Conservation (phyloP, 208 protist genomes). For the Leishmania braziliensis region DNA sequence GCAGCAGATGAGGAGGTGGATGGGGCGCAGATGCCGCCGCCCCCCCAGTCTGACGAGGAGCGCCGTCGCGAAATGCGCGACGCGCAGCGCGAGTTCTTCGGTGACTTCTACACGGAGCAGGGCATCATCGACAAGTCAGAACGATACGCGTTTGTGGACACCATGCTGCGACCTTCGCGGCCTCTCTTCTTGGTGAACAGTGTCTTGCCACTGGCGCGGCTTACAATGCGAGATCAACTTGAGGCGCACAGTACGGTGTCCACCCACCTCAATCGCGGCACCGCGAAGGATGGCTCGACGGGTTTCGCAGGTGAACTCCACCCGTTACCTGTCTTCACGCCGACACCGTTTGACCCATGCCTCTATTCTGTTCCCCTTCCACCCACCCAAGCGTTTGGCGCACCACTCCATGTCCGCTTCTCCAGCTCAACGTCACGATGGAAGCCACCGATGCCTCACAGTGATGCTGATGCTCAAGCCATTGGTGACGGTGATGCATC, state of each 20-base stretch:
- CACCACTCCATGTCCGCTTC: conserved; percentile 39
- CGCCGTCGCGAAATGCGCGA: conserved; percentile 59
- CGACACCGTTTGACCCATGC: conserved; percentile 37
- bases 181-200: conserved; percentile 62
- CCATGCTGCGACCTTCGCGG: conserved; percentile 53
- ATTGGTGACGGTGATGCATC: not conserved
- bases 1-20: conserved; percentile 71
- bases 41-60: conserved; percentile 46
- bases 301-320: not conserved
- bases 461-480: not conserved
- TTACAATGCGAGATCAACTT: conserved; percentile 67
- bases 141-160: conserved; percentile 55
- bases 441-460: not conserved
- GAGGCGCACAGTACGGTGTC: conserved; percentile 33
- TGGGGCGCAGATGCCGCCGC: conserved; percentile 20
- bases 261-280: not conserved
- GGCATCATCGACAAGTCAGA: conserved; percentile 38
- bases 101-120: conserved; percentile 75
- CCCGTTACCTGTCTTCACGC: conserved; percentile 33
- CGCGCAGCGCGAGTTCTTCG: conserved; percentile 75
- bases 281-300: not conserved
- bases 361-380: conserved; percentile 40
- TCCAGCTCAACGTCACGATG: conserved; percentile 33
- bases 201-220: conserved; percentile 48
- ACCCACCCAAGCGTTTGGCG: conserved; percentile 50